Evolutionary conservation across 768 basidiomycete genomes (phyloP).

Genomic region (Kwoniella dejecticola): DNA sequence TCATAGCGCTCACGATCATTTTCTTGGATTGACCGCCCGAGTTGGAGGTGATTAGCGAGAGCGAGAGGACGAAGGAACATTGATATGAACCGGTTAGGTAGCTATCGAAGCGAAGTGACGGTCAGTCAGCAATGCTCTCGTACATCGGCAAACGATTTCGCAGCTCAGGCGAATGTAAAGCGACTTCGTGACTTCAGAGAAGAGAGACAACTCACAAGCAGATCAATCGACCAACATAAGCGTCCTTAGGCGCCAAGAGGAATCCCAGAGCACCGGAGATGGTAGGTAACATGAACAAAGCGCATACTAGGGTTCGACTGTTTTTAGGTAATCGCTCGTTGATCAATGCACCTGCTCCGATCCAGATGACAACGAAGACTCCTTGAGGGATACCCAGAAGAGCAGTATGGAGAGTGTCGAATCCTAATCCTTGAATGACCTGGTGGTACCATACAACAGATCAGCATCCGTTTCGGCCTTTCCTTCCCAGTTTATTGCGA

Average conservation of each 20-base stretch:
- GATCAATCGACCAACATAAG: slow-evolving; percentile 53
- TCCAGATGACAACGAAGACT: slow-evolving; percentile 53
- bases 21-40: slow-evolving; percentile 58
- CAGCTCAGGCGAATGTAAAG: too few species aligned
- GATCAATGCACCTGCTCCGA: slow-evolving; percentile 45
- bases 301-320: slow-evolving; percentile 48
- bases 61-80: slow-evolving; percentile 50
- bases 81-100: slow-evolving; percentile 55
- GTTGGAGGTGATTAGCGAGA: slow-evolving; percentile 57
- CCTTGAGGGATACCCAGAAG: slow-evolving; percentile 56
- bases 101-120: slow-evolving; percentile 11
- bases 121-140: too few species aligned
- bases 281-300: slow-evolving; percentile 54
- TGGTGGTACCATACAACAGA: background rate
- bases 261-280: slow-evolving; percentile 55
- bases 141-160: too few species aligned
- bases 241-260: slow-evolving; percentile 51
- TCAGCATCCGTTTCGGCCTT: too few species aligned
- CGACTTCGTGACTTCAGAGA: background rate
- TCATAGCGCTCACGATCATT: slow-evolving; percentile 51
- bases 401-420: slow-evolving; percentile 51
- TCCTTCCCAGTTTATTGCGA: too few species aligned
- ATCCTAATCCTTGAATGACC: slow-evolving; percentile 51
- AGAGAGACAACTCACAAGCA: slow-evolving; percentile 43
- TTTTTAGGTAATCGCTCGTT: slow-evolving; percentile 50